Percentiles rank a stretch among this genome's conserved stretches.
Evolutionary conservation across 2,329 filamentous ascomycete genomes (phyloP).

Genomic region (Curvularia sp.): DNA sequence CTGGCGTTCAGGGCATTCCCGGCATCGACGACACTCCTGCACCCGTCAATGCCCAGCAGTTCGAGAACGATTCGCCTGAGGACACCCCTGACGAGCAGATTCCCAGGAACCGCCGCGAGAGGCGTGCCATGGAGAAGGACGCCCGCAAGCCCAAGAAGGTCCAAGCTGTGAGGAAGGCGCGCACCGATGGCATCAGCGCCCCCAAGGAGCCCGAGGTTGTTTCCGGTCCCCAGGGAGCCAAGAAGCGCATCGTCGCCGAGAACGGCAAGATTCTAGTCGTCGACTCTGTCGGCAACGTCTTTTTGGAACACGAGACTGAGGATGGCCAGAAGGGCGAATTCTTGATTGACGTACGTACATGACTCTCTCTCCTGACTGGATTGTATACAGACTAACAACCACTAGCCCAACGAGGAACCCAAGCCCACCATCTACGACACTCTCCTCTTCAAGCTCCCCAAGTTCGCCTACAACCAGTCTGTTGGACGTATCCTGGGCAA

Average conservation of each 20-base stretch:
- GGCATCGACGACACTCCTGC: slow-evolving; percentile 58
- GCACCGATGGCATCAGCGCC: slow-evolving; percentile 61
- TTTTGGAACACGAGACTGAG: slow-evolving; percentile 88
- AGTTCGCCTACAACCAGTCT: slow-evolving; percentile 69
- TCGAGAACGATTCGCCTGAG: slow-evolving; percentile 30
- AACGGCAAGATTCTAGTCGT: slow-evolving; percentile 96
- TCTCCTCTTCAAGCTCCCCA: slow-evolving; percentile 77
- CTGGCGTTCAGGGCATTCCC: slow-evolving; percentile 70
- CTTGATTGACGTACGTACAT: slow-evolving; percentile 75
- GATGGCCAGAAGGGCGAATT: slow-evolving; percentile 85
- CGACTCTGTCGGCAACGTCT: slow-evolving; percentile 90
- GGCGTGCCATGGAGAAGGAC: slow-evolving; percentile 86
- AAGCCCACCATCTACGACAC: slow-evolving; percentile 82
- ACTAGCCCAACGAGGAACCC: slow-evolving; percentile 77
- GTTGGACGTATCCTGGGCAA: slow-evolving; percentile 54
- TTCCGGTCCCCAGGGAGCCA: slow-evolving; percentile 72
- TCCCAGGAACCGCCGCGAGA: slow-evolving; percentile 78
- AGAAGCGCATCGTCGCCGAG: slow-evolving; percentile 88
- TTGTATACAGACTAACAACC: slow-evolving; percentile 25
- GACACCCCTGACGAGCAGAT: slow-evolving; percentile 61
- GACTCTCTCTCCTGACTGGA: neutral
- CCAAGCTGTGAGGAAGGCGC: slow-evolving; percentile 63
- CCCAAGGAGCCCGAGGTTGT: slow-evolving; percentile 60
- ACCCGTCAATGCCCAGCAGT: slow-evolving; percentile 40
- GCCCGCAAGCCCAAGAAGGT: slow-evolving; percentile 67